These are phyloP conservation scores for Neurospora cerealis DNA, from an alignment of 495 filamentous ascomycete species.

Conservation along the genomic window DNA sequence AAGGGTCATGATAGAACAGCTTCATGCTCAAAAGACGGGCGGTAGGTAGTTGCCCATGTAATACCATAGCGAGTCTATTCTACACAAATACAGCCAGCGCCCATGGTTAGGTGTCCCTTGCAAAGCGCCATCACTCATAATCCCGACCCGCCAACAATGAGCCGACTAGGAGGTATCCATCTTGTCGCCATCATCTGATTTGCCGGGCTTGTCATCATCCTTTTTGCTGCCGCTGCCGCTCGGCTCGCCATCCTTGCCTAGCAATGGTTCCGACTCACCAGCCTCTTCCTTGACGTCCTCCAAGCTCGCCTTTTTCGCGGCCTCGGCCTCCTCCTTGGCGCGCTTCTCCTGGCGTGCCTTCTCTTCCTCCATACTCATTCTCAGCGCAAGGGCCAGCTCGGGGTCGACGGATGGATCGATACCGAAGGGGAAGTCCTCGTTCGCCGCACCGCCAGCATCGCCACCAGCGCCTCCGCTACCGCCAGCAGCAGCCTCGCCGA, in stretches of 20 bases:
- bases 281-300: conserved; percentile 81
- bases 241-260: conserved; percentile 57
- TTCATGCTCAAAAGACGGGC: neutral
- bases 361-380: conserved; percentile 95
- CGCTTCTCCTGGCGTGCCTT: conserved; percentile 83
- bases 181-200: conserved; percentile 48
- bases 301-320: conserved; percentile 62
- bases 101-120: neutral
- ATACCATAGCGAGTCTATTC: conserved; percentile 5
- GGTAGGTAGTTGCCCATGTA: neutral
- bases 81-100: conserved; percentile 4
- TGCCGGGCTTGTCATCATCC: conserved; percentile 42
- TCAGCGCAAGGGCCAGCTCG: conserved; percentile 86
- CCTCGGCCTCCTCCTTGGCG: conserved; percentile 63
- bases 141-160: neutral
- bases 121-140: neutral
- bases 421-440: conserved; percentile 52
- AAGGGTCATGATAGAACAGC: neutral
- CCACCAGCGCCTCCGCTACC: conserved; percentile 41
- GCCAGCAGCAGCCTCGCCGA: conserved; percentile 53
- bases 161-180: conserved; percentile 66
- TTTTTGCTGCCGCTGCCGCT: conserved; percentile 41
- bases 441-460: conserved; percentile 44
- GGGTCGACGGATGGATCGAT: conserved; percentile 78
- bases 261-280: conserved; percentile 53